Evolutionary conservation across 495 filamentous ascomycete genomes (phyloP), one percentile per base, ranked within the genome.

Genomic region (Aspergillus diversus): DNA sequence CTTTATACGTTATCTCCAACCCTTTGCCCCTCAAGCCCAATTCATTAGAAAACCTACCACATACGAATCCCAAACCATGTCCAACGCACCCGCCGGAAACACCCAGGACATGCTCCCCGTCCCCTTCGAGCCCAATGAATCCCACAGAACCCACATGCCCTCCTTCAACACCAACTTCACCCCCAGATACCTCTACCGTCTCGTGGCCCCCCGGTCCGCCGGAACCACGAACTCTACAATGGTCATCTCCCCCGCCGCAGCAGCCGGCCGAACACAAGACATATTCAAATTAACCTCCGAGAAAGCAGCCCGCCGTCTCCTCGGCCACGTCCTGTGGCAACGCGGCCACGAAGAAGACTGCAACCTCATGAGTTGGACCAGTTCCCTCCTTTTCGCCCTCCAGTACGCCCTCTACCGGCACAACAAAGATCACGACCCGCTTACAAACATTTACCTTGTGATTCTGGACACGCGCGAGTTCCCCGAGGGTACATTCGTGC

Each of bases 301-400:
- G 1, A 51, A 58, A 17, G 58, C 53, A 0, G 59, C 53, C 15
- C 48, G 5, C 9, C 35, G 39, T 8, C 67, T 76, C 16, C 59
- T 71, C 37, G 12, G 55, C 34, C 75, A 78, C 61, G 67, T 78
- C 32, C 47, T 61, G 27, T 77, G 72, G 70, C 60, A 60, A 49
- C 52, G 37, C 48, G 49, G 64, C 5, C 33, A 53, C 13, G 49
- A 35, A 3, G 12, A 57, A 8, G 55, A 65, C 2, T 69, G 72
- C 52, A 73, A 75, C 55, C 70, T 78, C 15, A 68, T 76, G 17
- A 73, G 73, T 15, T 78, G 73, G 75, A 75, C 71, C 12, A 78
- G 75, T 56, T 78, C 75, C 5, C 60, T 76, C 3, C 67, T 75
- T 5, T 73, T 74, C 54, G 73, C 74, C 17, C 63, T 78, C 46